Conservation (phyloP, 2,329 filamentous ascomycete genomes). For the Ophiocordyceps unilateralis region DNA sequence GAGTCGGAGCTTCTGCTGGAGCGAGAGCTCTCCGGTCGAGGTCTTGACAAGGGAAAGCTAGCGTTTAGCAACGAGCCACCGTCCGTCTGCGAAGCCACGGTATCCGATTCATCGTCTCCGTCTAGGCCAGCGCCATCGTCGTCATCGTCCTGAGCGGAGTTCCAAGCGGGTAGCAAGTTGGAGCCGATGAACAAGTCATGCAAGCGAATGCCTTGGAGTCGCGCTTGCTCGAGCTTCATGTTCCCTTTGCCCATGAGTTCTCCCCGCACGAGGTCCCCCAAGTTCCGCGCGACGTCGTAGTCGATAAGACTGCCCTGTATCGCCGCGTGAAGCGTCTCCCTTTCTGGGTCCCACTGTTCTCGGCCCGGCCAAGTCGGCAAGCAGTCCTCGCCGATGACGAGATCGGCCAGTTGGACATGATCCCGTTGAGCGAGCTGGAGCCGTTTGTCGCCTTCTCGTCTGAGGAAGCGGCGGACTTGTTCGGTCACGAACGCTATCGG, state of each 20-base stretch:
- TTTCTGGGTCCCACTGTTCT: constrained; percentile 9
- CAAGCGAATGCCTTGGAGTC: constrained; percentile 6
- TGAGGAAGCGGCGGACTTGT: constrained; percentile 7
- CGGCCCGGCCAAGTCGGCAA: constrained; percentile 11
- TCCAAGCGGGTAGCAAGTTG: constrained; percentile 13
- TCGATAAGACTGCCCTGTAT: constrained; percentile 10
- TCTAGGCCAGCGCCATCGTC: not conserved
- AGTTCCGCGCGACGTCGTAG: constrained; percentile 4
- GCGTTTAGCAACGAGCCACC: not conserved
- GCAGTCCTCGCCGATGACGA: constrained; percentile 13
- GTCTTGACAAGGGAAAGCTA: not conserved
- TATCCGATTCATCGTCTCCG: not conserved
- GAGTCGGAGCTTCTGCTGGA: not conserved
- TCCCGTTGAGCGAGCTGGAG: constrained; percentile 7
- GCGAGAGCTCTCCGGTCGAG: not conserved
- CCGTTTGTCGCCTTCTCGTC: constrained; percentile 7
- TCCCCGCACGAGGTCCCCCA: constrained; percentile 6
- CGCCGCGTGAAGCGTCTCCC: constrained; percentile 8
- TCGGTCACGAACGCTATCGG: not conserved
- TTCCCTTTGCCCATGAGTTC: constrained; percentile 12
- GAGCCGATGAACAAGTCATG: constrained; percentile 9
- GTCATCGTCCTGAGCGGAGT: not conserved
- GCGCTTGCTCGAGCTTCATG: constrained; percentile 9
- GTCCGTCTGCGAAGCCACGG: not conserved
- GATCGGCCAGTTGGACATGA: constrained; percentile 4